Evolutionary conservation across 1,139 yeast genomes (phyloP).

Genomic region (Lodderomyces orthopsilosis): DNA sequence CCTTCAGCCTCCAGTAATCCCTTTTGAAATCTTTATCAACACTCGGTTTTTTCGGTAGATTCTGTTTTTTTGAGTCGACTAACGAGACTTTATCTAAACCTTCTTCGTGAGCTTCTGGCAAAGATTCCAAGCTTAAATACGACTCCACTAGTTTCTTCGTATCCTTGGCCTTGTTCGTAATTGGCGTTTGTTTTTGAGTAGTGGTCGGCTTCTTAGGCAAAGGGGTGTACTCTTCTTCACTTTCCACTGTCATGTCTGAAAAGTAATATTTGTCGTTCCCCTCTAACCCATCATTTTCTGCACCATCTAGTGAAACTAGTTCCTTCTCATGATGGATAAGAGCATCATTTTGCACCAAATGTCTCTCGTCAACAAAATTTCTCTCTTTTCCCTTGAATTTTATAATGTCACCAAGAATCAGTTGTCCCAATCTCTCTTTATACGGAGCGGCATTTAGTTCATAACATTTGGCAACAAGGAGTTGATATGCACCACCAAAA

Average conservation of each 20-base stretch:
- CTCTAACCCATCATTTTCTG: slow-evolving; percentile 27
- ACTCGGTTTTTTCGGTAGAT: slow-evolving; percentile 11
- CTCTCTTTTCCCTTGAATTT: slow-evolving; percentile 72
- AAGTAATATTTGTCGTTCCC: slow-evolving; percentile 39
- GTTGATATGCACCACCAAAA: slow-evolving; percentile 87
- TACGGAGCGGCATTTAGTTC: slow-evolving; percentile 56
- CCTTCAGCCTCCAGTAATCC: slow-evolving; percentile 47
- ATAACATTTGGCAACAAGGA: slow-evolving; percentile 71
- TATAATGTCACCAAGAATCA: slow-evolving; percentile 78
- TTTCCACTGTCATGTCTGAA: slow-evolving; percentile 44
- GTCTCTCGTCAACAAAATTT: slow-evolving; percentile 77
- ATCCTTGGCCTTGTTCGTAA: slow-evolving; percentile 15
- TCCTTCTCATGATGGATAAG: slow-evolving; percentile 29
- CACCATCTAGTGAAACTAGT: slow-evolving; percentile 18
- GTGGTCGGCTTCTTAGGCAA: neutral
- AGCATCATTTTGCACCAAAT: slow-evolving; percentile 62
- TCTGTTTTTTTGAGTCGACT: slow-evolving; percentile 15
- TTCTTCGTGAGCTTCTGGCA: slow-evolving; percentile 17
- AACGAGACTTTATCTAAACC: slow-evolving; percentile 15
- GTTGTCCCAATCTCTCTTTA: slow-evolving; percentile 66
- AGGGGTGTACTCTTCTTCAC: slow-evolving; percentile 23
- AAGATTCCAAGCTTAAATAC: slow-evolving; percentile 24
- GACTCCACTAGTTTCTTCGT: slow-evolving; percentile 24
- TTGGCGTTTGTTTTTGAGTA: slow-evolving; percentile 9
- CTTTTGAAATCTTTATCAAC: slow-evolving; percentile 37